These are phyloP conservation scores for Mycena amicta DNA, from an alignment of 768 basidiomycete genomes.

Conservation along the genomic window DNA sequence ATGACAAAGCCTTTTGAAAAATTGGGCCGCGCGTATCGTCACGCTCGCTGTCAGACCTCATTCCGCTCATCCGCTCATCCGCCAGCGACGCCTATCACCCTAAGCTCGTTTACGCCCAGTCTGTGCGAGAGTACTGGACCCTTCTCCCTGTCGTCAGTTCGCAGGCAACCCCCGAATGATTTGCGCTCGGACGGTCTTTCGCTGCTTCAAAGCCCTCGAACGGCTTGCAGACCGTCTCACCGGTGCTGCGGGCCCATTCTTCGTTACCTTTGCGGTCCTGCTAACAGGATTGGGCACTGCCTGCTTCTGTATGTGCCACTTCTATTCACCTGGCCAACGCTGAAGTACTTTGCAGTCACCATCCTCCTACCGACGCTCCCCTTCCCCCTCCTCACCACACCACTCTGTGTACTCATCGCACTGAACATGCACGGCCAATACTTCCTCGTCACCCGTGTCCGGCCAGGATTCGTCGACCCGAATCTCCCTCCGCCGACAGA, in stretches of 20 bases:
- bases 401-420: constrained; percentile 74
- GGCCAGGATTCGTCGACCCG: constrained; percentile 72
- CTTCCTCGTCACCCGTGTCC: constrained; percentile 77
- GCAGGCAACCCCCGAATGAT: too few relatives aligned
- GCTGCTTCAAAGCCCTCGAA: constrained; percentile 66
- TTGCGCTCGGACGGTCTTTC: constrained; percentile 50
- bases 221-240: constrained; percentile 76
- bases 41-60: too few relatives aligned
- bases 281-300: constrained; percentile 70
- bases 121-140: too few relatives aligned
- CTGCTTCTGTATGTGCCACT: constrained; percentile 79
- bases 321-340: background rate
- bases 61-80: too few relatives aligned
- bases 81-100: too few relatives aligned
- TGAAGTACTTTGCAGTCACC: constrained; percentile 58
- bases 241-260: constrained; percentile 89
- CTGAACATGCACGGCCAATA: constrained; percentile 82
- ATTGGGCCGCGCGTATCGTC: too few relatives aligned
- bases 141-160: too few relatives aligned
- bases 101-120: too few relatives aligned
- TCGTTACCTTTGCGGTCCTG: constrained; percentile 77
- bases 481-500: background rate
- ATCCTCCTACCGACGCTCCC: constrained; percentile 71
- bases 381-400: constrained; percentile 59
- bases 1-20: too few relatives aligned